Evolutionary conservation across 2,329 filamentous ascomycete genomes (phyloP), one percentile per base, ranked within the genome.

Genomic region (Herpotrichia juniperi): DNA sequence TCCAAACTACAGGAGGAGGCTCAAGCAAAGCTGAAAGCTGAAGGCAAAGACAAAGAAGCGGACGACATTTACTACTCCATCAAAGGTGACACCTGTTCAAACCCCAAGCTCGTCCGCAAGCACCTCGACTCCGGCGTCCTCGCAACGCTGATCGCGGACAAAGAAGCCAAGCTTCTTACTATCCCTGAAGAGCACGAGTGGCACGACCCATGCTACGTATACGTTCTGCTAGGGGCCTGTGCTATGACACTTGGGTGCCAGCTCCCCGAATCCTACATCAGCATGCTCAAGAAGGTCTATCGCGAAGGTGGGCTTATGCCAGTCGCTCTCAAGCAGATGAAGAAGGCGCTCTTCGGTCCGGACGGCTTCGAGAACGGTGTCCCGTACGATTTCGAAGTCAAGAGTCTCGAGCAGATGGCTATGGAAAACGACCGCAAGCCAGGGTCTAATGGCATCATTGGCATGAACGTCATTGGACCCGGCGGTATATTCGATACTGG

Each of bases 361-460:
- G 26, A 51, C 28, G 45, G 55, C 5, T 63, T 42, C 46, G 43
- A 49, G 46, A 54, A 60, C 35, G 62, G 62, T 11, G 48, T 48
- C 1, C 49, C 54, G 10, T 64, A 66, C 40, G 55, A 64, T 22
- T 61, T 64, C 42, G 31, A 56, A 22, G 64, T 55, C 14, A 61
- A 62, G 37, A 16, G 12, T 24, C 35, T 65, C 4, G n/a, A n/a
- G n/a, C n/a, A n/a, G 34, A 1, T 59, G 3, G 55, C 58, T 42
- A 50, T 48, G 7, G 53, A 44, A 11, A 56, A 54, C 37, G 22
- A 44, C 6, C 6, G 45, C 22, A 39, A 51, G 16, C 12, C 42
- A 11, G 53, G 34, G 3, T 10, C 22, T 16, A 4, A 10, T 6
- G 56, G 52, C 6, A 59, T 25, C 24, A 14, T 16, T 6, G 0